Evolutionary conservation across 2,329 filamentous ascomycete species (phyloP).

Genomic region (Escovopsis sp.): DNA sequence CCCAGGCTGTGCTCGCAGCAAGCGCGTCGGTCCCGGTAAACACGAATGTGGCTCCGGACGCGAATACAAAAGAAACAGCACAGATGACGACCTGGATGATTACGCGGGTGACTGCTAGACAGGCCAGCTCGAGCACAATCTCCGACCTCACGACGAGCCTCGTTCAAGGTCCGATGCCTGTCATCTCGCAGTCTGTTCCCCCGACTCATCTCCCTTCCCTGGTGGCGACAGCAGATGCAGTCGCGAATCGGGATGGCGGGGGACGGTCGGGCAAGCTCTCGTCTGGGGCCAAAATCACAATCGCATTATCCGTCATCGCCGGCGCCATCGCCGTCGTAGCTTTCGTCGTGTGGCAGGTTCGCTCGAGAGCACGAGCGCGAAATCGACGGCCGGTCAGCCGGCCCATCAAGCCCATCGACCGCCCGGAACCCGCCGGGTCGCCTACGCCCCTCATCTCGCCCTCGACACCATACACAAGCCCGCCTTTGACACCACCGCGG

Average conservation of each 20-base stretch:
- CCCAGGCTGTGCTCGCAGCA: not conserved
- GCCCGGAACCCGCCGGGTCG: constrained; percentile 17
- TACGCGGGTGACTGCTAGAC: too few species aligned
- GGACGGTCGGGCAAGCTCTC: constrained; percentile 14
- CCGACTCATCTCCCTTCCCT: constrained; percentile 9
- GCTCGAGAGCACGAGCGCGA: constrained; percentile 10
- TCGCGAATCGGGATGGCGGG: not conserved
- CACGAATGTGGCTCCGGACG: too few species aligned
- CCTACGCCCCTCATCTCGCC: constrained; percentile 29
- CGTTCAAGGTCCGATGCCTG: not conserved
- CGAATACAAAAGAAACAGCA: too few species aligned
- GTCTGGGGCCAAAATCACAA: constrained; percentile 27
- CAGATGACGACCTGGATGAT: too few species aligned
- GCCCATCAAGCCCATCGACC: constrained; percentile 11
- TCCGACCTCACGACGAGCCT: not conserved
- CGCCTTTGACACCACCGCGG: constrained; percentile 29
- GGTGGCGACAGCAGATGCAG: constrained; percentile 5
- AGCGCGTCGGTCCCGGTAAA: too few species aligned
- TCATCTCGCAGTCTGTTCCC: constrained; percentile 1
- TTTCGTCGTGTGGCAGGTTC: constrained; percentile 23
- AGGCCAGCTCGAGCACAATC: not conserved
- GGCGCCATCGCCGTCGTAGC: constrained; percentile 22
- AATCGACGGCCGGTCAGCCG: constrained; percentile 1
- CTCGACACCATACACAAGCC: constrained; percentile 12
- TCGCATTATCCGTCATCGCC: constrained; percentile 28